A percentile compares a stretch with the other conserved stretches of the same genome.
Conservation (phyloP, 371 early-diverging fungal genomes). For the Gilbertella persicaria region DNA sequence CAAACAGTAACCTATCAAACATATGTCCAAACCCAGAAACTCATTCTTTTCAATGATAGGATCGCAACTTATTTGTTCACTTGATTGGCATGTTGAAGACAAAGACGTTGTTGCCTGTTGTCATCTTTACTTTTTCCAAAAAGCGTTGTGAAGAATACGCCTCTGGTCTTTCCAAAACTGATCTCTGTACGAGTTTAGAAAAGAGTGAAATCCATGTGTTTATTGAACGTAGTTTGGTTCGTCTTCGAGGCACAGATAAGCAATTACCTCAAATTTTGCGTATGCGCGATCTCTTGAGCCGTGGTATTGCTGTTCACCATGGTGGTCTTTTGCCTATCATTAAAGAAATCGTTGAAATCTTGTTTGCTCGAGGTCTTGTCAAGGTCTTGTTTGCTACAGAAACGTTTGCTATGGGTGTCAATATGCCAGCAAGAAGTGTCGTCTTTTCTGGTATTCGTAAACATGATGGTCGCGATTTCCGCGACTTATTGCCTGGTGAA, state of each 20-base stretch:
- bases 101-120: conserved; percentile 85
- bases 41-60: conserved; percentile 40
- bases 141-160: conserved; percentile 97
- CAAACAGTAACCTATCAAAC: conserved; percentile 35
- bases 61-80: conserved; percentile 80
- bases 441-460: conserved; percentile 94
- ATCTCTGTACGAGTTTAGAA: conserved; percentile 76
- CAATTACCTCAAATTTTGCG: conserved; percentile 91
- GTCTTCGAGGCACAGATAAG: conserved; percentile 81
- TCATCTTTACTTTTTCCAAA: conserved; percentile 97
- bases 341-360: conserved; percentile 98
- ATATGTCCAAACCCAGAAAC: not conserved
- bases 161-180: conserved; percentile 69
- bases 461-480: conserved; percentile 87
- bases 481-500: conserved; percentile 91
- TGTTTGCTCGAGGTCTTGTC: conserved; percentile 93
- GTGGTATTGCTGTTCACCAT: conserved; percentile 99
- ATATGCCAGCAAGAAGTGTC: conserved; percentile 97
- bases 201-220: conserved; percentile 90
- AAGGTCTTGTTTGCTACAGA: conserved; percentile 71
- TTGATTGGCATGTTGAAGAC: conserved; percentile 77
- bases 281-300: conserved; percentile 81
- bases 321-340: conserved; percentile 97
- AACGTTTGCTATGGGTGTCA: conserved; percentile 86
- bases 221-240: conserved; percentile 76